Evolutionary conservation across 495 filamentous ascomycete species (phyloP), one percentile per base, ranked within the genome.

Genomic region (Neohortaea acidophila): DNA sequence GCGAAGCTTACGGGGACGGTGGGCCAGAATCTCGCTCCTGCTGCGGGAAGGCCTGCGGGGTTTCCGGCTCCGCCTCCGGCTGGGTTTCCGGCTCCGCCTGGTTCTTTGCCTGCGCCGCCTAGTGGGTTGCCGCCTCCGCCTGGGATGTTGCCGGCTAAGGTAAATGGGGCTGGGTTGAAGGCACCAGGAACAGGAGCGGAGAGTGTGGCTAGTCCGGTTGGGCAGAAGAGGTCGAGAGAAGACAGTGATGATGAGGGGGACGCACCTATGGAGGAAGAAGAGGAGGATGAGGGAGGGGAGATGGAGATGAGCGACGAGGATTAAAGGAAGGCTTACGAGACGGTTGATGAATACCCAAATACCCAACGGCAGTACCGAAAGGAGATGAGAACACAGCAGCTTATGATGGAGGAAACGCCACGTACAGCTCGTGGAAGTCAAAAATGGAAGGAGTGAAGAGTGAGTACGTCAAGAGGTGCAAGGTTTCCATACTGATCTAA

Each of bases 1-100:
- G 74, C 81, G 10, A 91, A 87, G 56, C 69, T 96, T 26, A 85
- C 92, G 48, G 91, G 89, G 29, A 91, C 83, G 19, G 92, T 84
- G 57, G 27, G 33, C 9, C 44, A 37, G 27, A n/a, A n/a, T n/a
- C n/a, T n/a, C n/a, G 22, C 43, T 2, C 30, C 40, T 10, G 21
- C 32, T 3, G 9, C 33, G 4, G 31, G 21, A 9, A 33, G 30
- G 10, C 32, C 21, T 18, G 2, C 38, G 4, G 29, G 22, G 14
- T 25, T 27, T 13, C 11, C 11, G n/a, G 33, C 38, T 9, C 36
- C 27, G 32, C n/a, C 44, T 36, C 29, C 12, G 11, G 17, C 26
- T 26, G 27, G 44, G 32, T 47, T 47, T 17, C 25, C 38, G 15
- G 25, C 33, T n/a, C 42, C 36, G 12, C 44, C 44, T 19, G 44